phyloP scores from a whole-genome alignment of 2,329 filamentous ascomycete species.

The Fusarium redolens region DNA sequence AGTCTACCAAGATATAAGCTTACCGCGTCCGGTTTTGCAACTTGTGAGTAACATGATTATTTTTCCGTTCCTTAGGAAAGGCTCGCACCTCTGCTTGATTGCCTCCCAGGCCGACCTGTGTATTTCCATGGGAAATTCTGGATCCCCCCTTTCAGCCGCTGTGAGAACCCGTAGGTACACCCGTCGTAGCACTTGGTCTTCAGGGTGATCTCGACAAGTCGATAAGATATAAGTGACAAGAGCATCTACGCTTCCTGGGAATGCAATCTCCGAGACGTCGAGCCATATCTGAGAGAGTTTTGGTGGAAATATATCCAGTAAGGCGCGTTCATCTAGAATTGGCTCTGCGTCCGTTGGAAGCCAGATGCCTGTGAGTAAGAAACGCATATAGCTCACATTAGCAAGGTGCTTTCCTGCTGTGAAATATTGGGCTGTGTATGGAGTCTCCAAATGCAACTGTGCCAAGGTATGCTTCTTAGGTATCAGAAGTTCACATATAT shows the following conservation, averaged over 20 bases:
- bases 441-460: not conserved
- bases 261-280: not conserved
- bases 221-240: not conserved
- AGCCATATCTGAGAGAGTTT: not conserved
- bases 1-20: not conserved
- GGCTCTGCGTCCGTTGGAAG: not conserved
- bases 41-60: not conserved
- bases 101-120: not conserved
- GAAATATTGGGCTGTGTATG: no score
- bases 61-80: not conserved
- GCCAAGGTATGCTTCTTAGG: not conserved
- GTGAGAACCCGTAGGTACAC: not conserved
- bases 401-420: not conserved
- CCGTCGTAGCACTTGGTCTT: not conserved
- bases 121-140: not conserved
- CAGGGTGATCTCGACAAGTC: not conserved
- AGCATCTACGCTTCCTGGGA: not conserved
- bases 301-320: not conserved
- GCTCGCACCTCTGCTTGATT: not conserved
- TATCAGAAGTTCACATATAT: not conserved
- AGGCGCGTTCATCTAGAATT: not conserved
- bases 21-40: no score
- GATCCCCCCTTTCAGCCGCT: rapidly evolving
- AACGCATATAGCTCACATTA: not conserved
- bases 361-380: not conserved